phyloP scores from a whole-genome alignment of 2,329 filamentous ascomycete genomes.

The Penicillium rolfsii region DNA sequence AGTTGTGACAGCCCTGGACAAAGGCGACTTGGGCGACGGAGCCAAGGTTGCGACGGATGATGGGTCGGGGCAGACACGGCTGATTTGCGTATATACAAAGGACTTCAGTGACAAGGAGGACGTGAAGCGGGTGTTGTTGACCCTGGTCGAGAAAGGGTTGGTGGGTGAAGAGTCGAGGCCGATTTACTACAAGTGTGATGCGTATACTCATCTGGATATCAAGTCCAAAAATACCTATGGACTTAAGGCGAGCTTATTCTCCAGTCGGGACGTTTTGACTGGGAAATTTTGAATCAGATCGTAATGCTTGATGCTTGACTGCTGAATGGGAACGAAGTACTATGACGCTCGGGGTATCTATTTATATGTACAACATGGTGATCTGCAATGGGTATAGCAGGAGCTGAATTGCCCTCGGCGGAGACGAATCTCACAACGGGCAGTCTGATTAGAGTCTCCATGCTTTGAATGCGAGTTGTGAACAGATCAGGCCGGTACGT shows the following conservation, averaged over 20 bases:
- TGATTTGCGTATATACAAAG: slow-evolving; percentile 78
- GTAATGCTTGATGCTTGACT: slow-evolving; percentile 4
- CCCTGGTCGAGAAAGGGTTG: slow-evolving; percentile 65
- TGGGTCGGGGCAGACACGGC: slow-evolving; percentile 46
- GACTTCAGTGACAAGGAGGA: slow-evolving; percentile 73
- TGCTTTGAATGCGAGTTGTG: not conserved
- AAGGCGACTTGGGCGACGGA: slow-evolving; percentile 69
- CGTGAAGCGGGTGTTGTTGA: slow-evolving; percentile 67
- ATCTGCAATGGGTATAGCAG: slow-evolving; percentile 2
- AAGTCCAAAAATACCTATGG: slow-evolving; percentile 64
- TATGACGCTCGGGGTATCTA: slow-evolving; percentile 18
- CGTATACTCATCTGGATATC: slow-evolving; percentile 69
- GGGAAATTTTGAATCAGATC: slow-evolving; percentile 27
- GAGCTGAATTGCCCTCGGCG: not conserved
- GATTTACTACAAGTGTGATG: slow-evolving; percentile 81
- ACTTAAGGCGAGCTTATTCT: slow-evolving; percentile 57
- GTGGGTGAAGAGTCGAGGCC: slow-evolving; percentile 47
- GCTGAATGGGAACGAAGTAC: slow-evolving; percentile 13
- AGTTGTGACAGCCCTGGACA: slow-evolving; percentile 68
- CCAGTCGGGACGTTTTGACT: slow-evolving; percentile 43
- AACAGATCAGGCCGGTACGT: not conserved
- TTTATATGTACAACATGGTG: slow-evolving; percentile 6
- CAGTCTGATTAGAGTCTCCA: not conserved
- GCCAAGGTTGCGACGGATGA: slow-evolving; percentile 72
- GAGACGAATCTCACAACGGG: not conserved